Percentiles rank a stretch among this genome's conserved stretches.
Conservation (phyloP, 306 rosid species). For the Oemleria cerasiformis region DNA sequence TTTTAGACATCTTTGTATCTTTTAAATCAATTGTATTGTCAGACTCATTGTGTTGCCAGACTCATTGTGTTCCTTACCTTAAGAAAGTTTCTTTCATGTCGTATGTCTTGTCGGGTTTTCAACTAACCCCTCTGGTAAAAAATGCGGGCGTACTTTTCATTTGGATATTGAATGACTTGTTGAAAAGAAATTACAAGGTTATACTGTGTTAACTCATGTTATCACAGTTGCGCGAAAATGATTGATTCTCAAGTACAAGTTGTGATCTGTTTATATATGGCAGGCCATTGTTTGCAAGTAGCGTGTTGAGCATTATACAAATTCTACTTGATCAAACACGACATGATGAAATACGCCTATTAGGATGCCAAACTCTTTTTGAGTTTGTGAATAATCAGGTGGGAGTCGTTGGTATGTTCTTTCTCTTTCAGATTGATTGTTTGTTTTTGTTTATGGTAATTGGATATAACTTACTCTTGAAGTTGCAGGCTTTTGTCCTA, state of each 20-base stretch:
- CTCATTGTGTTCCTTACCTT: background rate
- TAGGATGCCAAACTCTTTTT: conserved; percentile 66
- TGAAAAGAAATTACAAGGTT: background rate
- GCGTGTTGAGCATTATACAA: conserved; percentile 59
- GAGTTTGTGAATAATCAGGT: conserved; percentile 76
- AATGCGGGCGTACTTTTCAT: background rate
- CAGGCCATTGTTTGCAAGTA: conserved; percentile 80
- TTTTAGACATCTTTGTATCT: background rate
- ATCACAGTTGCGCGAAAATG: background rate
- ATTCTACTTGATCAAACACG: conserved; percentile 67
- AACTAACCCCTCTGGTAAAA: background rate
- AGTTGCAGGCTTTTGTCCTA: background rate
- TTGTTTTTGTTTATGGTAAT: background rate
- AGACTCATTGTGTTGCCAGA: background rate
- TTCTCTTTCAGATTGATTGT: conserved; percentile 19
- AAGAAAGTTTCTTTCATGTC: background rate
- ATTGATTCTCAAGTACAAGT: background rate
- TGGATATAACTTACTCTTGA: background rate
- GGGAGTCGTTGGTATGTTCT: conserved; percentile 33
- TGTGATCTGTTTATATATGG: conserved; percentile 21
- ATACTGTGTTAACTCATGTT: background rate
- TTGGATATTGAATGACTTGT: background rate
- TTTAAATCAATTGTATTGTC: background rate
- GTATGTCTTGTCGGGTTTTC: background rate
- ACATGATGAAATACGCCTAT: conserved; percentile 55